phyloP scores from a whole-genome alignment of 2,329 filamentous ascomycete genomes.

The Penicillium sp. region DNA sequence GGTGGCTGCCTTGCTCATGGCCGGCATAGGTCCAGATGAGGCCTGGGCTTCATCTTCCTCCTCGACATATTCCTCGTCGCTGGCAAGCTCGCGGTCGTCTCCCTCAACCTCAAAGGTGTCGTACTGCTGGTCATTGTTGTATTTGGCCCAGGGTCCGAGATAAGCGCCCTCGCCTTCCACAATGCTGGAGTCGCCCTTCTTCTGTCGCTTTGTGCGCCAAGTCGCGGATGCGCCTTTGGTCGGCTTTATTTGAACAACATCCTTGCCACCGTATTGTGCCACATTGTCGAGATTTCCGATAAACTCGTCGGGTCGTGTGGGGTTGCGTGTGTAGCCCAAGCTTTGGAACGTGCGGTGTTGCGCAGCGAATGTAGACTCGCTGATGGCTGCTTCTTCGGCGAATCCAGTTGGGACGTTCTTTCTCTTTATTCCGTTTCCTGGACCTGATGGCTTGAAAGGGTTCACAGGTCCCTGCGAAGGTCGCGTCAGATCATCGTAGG shows the following conservation, averaged over 20 bases:
- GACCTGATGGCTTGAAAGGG: slow-evolving; percentile 68
- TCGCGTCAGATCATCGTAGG: slow-evolving; percentile 71
- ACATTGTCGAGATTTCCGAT: slow-evolving; percentile 52
- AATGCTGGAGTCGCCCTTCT: slow-evolving; percentile 79
- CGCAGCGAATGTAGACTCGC: slow-evolving; percentile 84
- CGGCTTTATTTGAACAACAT: slow-evolving; percentile 58
- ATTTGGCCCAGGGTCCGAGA: slow-evolving; percentile 91
- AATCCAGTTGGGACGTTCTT: slow-evolving; percentile 84
- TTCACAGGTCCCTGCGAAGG: slow-evolving; percentile 70
- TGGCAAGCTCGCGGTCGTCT: slow-evolving; percentile 70
- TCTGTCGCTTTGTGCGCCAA: slow-evolving; percentile 74
- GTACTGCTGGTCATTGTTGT: slow-evolving; percentile 71
- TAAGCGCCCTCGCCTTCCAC: slow-evolving; percentile 88
- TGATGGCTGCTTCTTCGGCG: slow-evolving; percentile 85
- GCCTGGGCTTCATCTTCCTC: slow-evolving; percentile 61
- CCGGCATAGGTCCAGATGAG: slow-evolving; percentile 48
- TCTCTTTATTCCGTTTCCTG: slow-evolving; percentile 62
- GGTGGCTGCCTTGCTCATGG: slow-evolving; percentile 54
- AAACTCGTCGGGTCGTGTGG: slow-evolving; percentile 44
- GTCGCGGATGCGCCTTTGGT: slow-evolving; percentile 71
- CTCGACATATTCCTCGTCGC: slow-evolving; percentile 78
- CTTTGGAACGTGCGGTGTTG: slow-evolving; percentile 84
- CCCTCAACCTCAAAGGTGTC: slow-evolving; percentile 64
- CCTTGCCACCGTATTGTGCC: slow-evolving; percentile 49
- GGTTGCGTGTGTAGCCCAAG: slow-evolving; percentile 55